Base-by-base conservation (phyloP, 768 basidiomycete genomes). In the Leccinellum albellum region DNA sequence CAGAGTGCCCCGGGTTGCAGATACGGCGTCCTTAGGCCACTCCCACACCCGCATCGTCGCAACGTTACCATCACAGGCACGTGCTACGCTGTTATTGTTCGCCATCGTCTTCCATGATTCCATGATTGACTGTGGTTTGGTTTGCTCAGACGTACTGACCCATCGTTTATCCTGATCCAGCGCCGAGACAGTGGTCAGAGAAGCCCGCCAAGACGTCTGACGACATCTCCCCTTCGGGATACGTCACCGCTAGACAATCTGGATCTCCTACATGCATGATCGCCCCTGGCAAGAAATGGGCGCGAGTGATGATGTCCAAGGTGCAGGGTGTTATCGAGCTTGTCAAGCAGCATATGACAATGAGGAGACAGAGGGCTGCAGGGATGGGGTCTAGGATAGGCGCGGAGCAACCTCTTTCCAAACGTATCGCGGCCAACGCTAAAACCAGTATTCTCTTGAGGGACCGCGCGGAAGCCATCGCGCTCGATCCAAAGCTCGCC, bases 181-280 rank as follows among this genome's bases (percentile, higher is more conserved):
- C 66, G 0, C 33, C 72, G n/a, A 51, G 61, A 56, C 58, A 60
- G 14, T 64, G 63, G 59, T 62, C 64, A 13, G 47, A 49, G n/a
- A 61, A 50, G n/a, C 65, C 67, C 1, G 58, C 68, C 37, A 65
- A 70, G 48, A 77, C 79, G 5, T 83, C 82, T 60, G 70, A 71
- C 40, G 79, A 82, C 40, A 76, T 83, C 20, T 69, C 83, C 10
- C 79, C 82, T 2, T 53, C 76, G 5, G 62, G 71, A 8, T 70
- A 76, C n/a, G 81, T 84, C 56, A 73, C 80, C 3, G 66, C 77
- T 0, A 70, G 70, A 3, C 49, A 56, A 23, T 56, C 67, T 7
- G 49, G 31, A 40, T 42, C 53, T 32, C 63, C 58, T 14, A 54
- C 62, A 21, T 12, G 37, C 4, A 21, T 31, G 3, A 3, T 56